Evolutionary conservation across 495 filamentous ascomycete genomes (phyloP), one percentile per base, ranked within the genome.

Genomic region (Chaetomidium leptoderma): DNA sequence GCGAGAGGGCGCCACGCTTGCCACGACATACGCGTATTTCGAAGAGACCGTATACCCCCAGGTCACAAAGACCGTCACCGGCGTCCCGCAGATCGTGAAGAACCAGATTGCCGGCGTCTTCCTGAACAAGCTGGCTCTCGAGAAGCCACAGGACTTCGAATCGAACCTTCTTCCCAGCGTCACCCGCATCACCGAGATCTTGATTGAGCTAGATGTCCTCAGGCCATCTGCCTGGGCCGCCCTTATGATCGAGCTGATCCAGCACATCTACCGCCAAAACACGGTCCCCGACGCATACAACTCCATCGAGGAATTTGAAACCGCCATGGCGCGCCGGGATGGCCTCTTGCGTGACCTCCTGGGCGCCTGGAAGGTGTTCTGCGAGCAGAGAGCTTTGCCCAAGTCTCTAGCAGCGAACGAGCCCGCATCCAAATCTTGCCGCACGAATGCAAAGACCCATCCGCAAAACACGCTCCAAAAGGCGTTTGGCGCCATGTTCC

Each of bases 21-120:
- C 55, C 11, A 65, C 72, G 2, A 66, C 74, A 13, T 81, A 72
- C 60, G 17, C 49, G 8, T 74, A 70, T 47, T 77, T 80, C 56
- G 64, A 71, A 13, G 55, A 70, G 19, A 64, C 69, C n/a, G 63
- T 76, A 23, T 64, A 67, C 19, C 74, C 73, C 16, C 60, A 62
- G 33, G 47, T 72, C 21, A 42, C 24, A 14, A 24, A 65, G 14
- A 52, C 60, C 3, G 61, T 55, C 32, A 35, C 57, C n/a, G 42
- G 46, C 24, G 36, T 68, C 21, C 63, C 66, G 11, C 47, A 45
- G n/a, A 61, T 63, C 14, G 63, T 67, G n/a, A 57, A 51, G 35
- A 26, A 50, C 16, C 55, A 35, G 30, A 39, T 67, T 14, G 63
- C 59, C 30, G 45, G n/a, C 5, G 53, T 49, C 29, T 51, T 76